phyloP scores from a whole-genome alignment of 2,329 filamentous ascomycete genomes.

The Exophiala alcalophila region DNA sequence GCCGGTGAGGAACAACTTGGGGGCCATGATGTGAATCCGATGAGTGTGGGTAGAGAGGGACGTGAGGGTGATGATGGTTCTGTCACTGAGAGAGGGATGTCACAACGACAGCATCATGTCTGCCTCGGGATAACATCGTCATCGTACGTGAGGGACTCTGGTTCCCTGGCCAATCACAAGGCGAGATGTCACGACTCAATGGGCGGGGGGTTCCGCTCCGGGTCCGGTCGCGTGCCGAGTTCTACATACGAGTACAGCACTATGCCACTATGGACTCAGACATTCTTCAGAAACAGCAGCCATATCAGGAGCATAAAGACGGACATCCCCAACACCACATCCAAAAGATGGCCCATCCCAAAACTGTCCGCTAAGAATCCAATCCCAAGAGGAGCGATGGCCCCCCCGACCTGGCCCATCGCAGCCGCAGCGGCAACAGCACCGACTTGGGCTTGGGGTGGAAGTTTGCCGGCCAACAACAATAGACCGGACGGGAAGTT shows the following conservation, averaged over 20 bases:
- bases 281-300: conserved; percentile 10
- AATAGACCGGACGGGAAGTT: conserved; percentile 45
- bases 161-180: too few relatives aligned
- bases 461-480: conserved; percentile 39
- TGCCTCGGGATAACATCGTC: too few relatives aligned
- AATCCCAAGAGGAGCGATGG: conserved; percentile 44
- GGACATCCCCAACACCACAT: conserved; percentile 12
- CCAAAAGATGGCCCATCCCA: conserved; percentile 17
- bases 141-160: too few relatives aligned
- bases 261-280: too few relatives aligned
- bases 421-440: conserved; percentile 47
- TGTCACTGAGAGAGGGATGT: not conserved
- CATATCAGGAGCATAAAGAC: conserved; percentile 14
- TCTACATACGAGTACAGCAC: too few relatives aligned
- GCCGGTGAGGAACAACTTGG: conserved; percentile 12
- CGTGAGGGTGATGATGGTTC: conserved; percentile 39
- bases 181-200: too few relatives aligned
- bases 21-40: conserved; percentile 7
- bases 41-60: too few relatives aligned
- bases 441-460: conserved; percentile 41
- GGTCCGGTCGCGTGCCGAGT: too few relatives aligned
- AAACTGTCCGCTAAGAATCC: conserved; percentile 32
- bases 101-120: too few relatives aligned
- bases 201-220: too few relatives aligned
- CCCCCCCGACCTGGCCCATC: conserved; percentile 46